Percentiles rank a stretch among this genome's conserved stretches.
Evolutionary conservation across 306 rosid genomes (phyloP).

Genomic region (Cicer judaicum): DNA sequence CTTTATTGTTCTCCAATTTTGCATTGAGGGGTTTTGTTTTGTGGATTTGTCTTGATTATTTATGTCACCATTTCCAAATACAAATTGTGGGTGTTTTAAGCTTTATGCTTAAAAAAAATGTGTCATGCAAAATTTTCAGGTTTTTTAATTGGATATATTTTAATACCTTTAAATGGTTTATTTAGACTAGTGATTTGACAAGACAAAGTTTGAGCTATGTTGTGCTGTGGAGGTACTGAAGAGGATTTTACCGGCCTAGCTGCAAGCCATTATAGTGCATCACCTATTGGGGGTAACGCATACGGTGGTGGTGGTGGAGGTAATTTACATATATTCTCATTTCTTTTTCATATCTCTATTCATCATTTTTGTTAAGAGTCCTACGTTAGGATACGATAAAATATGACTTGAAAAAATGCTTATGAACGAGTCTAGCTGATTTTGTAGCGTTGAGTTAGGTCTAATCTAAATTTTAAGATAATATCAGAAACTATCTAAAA

Average conservation of each 20-base stretch:
- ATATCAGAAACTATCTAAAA: no score
- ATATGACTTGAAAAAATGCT: no score
- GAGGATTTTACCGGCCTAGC: constrained; percentile 68
- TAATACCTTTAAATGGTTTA: constrained; percentile 41
- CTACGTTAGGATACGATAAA: no score
- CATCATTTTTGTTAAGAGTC: not conserved
- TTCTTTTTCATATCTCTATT: not conserved
- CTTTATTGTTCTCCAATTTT: constrained; percentile 6
- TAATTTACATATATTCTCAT: not conserved
- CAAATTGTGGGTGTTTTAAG: not conserved
- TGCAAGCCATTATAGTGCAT: constrained; percentile 58
- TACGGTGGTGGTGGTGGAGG: constrained; percentile 57
- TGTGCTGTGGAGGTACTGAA: constrained; percentile 76
- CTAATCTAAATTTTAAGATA: no score
- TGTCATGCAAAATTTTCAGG: constrained; percentile 13
- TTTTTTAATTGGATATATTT: constrained; percentile 30
- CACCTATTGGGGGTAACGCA: constrained; percentile 57
- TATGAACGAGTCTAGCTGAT: no score
- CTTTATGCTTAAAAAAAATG: not conserved
- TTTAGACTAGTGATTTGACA: constrained; percentile 43
- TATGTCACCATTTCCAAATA: not conserved
- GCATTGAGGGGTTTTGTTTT: not conserved
- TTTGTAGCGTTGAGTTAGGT: no score
- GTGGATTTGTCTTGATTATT: not conserved
- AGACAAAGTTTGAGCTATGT: constrained; percentile 54